Conservation (phyloP, 2,329 filamentous ascomycete species). For the Lasiodiplodia theobromae region DNA sequence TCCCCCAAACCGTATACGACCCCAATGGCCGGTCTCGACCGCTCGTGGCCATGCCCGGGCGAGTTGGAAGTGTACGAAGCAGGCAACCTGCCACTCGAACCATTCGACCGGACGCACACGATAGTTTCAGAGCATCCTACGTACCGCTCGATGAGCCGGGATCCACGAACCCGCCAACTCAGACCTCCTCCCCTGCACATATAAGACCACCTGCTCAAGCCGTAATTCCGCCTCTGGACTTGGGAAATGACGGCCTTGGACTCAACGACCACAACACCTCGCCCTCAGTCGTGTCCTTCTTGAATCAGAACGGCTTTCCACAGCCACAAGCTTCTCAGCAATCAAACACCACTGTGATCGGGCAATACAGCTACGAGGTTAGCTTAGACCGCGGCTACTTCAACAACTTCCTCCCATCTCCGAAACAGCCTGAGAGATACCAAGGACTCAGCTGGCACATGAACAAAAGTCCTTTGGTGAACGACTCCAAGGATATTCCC, state of each 20-base stretch:
- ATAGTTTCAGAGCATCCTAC: constrained; percentile 24
- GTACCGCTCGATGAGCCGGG: constrained; percentile 4
- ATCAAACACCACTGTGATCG: not conserved
- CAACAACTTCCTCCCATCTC: not conserved
- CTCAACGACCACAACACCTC: not conserved
- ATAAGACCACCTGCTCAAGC: not conserved
- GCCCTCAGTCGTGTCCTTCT: constrained; percentile 16
- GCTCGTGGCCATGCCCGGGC: constrained; percentile 12
- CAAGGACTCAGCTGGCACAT: constrained; percentile 7
- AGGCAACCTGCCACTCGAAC: not conserved
- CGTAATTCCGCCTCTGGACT: not conserved
- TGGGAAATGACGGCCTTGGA: not conserved
- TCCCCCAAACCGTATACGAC: constrained; percentile 10
- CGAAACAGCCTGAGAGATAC: not conserved
- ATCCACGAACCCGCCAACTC: not conserved
- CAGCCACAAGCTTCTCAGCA: not conserved
- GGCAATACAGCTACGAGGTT: not conserved
- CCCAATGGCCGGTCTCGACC: constrained; percentile 6
- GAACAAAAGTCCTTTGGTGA: not conserved
- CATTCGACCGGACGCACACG: constrained; percentile 11
- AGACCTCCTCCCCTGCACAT: not conserved
- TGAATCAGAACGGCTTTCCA: constrained; percentile 19
- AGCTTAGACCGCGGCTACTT: constrained; percentile 19
- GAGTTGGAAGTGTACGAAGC: constrained; percentile 1
- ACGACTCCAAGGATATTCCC: constrained; percentile 1